A percentile compares a stretch with the other conserved stretches of the same genome.
Conservation (phyloP, 768 basidiomycete species). For the Tylopilus plumbeoviolaceoides region DNA sequence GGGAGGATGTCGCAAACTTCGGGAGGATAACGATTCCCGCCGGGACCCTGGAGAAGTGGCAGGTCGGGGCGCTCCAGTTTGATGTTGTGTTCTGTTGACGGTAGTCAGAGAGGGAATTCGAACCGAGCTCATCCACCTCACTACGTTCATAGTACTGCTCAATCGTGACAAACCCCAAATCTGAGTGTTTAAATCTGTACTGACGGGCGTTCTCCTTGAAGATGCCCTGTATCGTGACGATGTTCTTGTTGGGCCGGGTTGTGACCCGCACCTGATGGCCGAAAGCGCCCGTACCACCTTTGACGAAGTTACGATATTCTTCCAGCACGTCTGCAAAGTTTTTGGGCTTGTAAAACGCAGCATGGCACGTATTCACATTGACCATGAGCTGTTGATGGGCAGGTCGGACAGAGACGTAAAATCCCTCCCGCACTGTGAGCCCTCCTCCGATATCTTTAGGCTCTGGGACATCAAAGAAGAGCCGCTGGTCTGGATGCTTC, state of each 20-base stretch:
- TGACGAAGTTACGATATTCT: constrained; percentile 41
- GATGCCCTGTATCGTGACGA: constrained; percentile 61
- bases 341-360: constrained; percentile 41
- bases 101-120: neutral
- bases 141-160: constrained; percentile 43
- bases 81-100: constrained; percentile 36
- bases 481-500: constrained; percentile 32
- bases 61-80: constrained; percentile 33
- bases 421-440: constrained; percentile 53
- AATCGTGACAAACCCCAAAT: constrained; percentile 36
- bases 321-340: constrained; percentile 40
- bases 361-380: constrained; percentile 50
- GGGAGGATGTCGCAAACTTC: constrained; percentile 46
- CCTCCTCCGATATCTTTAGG: constrained; percentile 44
- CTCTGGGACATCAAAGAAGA: constrained; percentile 36
- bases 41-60: constrained; percentile 38
- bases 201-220: constrained; percentile 35
- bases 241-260: constrained; percentile 57
- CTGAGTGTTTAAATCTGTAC: constrained; percentile 38
- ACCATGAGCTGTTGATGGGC: constrained; percentile 46
- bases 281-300: constrained; percentile 51
- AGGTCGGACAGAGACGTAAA: constrained; percentile 38
- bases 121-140: constrained; percentile 18
- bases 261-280: constrained; percentile 62
- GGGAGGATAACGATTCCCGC: constrained; percentile 37